A percentile compares a stretch with the other conserved stretches of the same genome.
Conservation (phyloP, 371 early-diverging fungal genomes). For the Smittium mucronatum region DNA sequence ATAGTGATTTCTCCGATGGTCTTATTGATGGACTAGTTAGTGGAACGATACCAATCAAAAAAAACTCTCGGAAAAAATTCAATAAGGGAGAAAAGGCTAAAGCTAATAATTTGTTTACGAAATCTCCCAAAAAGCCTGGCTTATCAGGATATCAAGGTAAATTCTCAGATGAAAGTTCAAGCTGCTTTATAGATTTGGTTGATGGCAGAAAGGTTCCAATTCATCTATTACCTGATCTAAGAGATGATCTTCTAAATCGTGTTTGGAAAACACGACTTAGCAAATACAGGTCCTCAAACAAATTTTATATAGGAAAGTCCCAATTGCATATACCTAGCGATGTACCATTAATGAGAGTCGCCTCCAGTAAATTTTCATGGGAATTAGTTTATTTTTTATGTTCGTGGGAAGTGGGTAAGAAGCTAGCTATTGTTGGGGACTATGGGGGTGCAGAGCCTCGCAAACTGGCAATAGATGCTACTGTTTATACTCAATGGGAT, state of each 20-base stretch:
- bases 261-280: not conserved
- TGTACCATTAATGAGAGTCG: conserved; percentile 9
- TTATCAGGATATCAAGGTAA: not conserved
- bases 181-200: not conserved
- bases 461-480: not conserved
- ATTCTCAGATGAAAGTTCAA: not conserved
- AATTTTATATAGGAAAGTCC: not conserved
- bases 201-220: not conserved
- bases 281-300: not conserved
- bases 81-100: not conserved
- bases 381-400: conserved; percentile 1
- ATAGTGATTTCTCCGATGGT: not conserved
- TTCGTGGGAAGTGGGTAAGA: not conserved
- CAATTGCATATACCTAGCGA: not conserved
- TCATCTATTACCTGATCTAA: not conserved
- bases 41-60: not conserved
- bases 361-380: not conserved
- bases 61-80: not conserved
- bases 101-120: too few species aligned
- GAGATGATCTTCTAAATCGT: not conserved
- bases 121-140: too few species aligned
- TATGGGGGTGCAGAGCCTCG: not conserved
- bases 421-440: not conserved
- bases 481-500: not conserved
- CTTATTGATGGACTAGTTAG: not conserved